Conservation (phyloP, 2,329 filamentous ascomycete species). For the Pseudogymnoascus pannorum region DNA sequence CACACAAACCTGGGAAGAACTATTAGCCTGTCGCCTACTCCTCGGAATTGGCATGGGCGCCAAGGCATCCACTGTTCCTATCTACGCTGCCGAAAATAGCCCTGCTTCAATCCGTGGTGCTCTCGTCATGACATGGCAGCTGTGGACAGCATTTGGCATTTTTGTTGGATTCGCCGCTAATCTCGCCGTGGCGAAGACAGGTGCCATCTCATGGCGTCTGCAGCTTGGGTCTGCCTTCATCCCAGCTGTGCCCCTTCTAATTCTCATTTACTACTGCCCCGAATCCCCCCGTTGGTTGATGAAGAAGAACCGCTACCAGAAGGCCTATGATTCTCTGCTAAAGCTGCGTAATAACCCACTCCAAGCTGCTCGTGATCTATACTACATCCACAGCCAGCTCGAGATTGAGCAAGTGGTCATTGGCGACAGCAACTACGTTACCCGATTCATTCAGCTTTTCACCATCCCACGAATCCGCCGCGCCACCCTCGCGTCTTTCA, state of each 20-base stretch:
- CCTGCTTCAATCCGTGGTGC: slow-evolving; percentile 64
- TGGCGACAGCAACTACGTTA: slow-evolving; percentile 47
- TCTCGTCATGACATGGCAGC: slow-evolving; percentile 77
- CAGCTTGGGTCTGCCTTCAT: slow-evolving; percentile 59
- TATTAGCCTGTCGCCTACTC: slow-evolving; percentile 63
- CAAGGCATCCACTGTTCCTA: slow-evolving; percentile 62
- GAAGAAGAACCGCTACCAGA: slow-evolving; percentile 54
- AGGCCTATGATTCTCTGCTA: slow-evolving; percentile 51
- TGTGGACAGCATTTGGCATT: slow-evolving; percentile 59
- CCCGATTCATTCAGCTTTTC: slow-evolving; percentile 57
- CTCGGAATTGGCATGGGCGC: slow-evolving; percentile 73
- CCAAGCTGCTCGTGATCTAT: slow-evolving; percentile 54
- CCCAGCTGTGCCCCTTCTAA: slow-evolving; percentile 47
- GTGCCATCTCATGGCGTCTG: slow-evolving; percentile 50
- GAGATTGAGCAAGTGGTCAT: slow-evolving; percentile 46
- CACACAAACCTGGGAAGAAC: slow-evolving; percentile 62
- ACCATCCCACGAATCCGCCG: slow-evolving; percentile 60
- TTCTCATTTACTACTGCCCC: slow-evolving; percentile 57
- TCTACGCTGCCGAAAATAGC: slow-evolving; percentile 69
- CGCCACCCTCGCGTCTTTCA: slow-evolving; percentile 67
- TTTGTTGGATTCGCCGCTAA: slow-evolving; percentile 55
- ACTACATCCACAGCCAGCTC: slow-evolving; percentile 58
- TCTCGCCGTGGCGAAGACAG: slow-evolving; percentile 46
- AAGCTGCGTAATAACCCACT: slow-evolving; percentile 46
- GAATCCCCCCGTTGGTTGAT: slow-evolving; percentile 59